These are phyloP conservation scores for Phytophthora kernoviae DNA, from an alignment of 352 stramenopile genomes.

Conservation along the genomic window DNA sequence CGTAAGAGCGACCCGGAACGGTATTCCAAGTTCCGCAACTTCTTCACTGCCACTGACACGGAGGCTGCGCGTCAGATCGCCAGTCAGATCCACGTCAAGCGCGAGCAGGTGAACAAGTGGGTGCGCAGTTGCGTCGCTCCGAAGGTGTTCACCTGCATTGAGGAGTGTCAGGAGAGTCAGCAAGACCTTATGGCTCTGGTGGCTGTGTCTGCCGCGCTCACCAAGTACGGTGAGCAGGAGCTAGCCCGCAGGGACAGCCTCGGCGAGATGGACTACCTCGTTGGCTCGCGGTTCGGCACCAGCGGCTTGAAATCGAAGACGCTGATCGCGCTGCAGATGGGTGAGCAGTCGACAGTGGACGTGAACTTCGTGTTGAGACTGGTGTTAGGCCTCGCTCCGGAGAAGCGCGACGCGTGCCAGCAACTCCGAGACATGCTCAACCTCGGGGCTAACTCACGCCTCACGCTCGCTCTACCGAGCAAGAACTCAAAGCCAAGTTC, in stretches of 20 bases:
- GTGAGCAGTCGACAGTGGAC: constrained; percentile 4
- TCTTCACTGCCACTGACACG: constrained; percentile 20
- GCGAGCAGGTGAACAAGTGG: constrained; percentile 20
- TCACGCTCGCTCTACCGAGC: constrained; percentile 5
- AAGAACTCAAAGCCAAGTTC: constrained; percentile 3
- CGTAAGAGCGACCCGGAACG: constrained; percentile 18
- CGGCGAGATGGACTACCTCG: constrained; percentile 26
- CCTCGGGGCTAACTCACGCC: constrained; percentile 1
- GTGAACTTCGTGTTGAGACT: constrained; percentile 14
- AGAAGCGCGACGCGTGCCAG: constrained; percentile 21
- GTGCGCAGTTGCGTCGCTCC: neutral
- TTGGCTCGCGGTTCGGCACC: constrained; percentile 16
- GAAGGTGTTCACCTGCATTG: constrained; percentile 12
- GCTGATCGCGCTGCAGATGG: neutral
- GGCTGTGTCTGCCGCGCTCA: constrained; percentile 20
- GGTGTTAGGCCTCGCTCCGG: constrained; percentile 18
- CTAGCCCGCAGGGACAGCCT: constrained; percentile 11
- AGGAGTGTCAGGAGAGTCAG: constrained; percentile 22
- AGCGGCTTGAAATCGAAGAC: constrained; percentile 16
- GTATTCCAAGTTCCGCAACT: constrained; percentile 26
- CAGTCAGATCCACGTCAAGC: constrained; percentile 11
- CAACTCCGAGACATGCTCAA: constrained; percentile 17
- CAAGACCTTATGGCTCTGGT: constrained; percentile 12
- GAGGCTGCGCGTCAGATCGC: constrained; percentile 7
- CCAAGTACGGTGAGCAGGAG: constrained; percentile 25